Evolutionary conservation across 805 yeast species (phyloP), one percentile per base, ranked within the genome.

Genomic region (Candida lessepsii): DNA sequence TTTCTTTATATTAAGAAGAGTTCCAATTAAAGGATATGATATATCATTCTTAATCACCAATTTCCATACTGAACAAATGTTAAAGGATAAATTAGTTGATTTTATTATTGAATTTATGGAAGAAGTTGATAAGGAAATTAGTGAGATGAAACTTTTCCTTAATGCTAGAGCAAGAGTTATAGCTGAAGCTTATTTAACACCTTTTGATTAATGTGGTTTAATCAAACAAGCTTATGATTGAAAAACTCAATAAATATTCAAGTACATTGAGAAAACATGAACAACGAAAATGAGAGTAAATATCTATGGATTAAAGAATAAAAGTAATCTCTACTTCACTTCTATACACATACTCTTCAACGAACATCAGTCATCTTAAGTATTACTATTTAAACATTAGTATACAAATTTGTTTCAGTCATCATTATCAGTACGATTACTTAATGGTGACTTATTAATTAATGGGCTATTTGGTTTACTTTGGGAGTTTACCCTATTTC

Each of bases 71-170:
- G 96, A 91, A 63, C 83, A 84, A 50, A 88, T 93, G 96, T 77
- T 90, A 67, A 91, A 93, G 68, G 90, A 84, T 54, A 93, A 93
- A 66, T 76, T 93, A 53, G 96, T 93, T 31, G 99, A 93, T 63
- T 93, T 93, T 63, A 90, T 93, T 52, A 88, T 93, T 52, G 98
- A 93, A 68, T 93, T 93, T 63, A 90, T 93, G 98, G 98, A 93
- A 64, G 99, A 90, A 57, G 99, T 93, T 14, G 99, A 93, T 64
- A 91, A 89, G 70, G 99, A 93, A 65, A 93, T 93, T 57, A 87
- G 96, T 64, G 99, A 93, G 62, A 93, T 93, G 95, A 93, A 93
- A 67, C 75, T 93, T 62, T 93, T 91, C 63, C 77, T 93, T 61
- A 93, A 93, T 58, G 96, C 99, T 10, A 80, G 99, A 59, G 99